Base-by-base conservation (phyloP, 768 basidiomycete species). In the Rhizopogon vinicolor region DNA sequence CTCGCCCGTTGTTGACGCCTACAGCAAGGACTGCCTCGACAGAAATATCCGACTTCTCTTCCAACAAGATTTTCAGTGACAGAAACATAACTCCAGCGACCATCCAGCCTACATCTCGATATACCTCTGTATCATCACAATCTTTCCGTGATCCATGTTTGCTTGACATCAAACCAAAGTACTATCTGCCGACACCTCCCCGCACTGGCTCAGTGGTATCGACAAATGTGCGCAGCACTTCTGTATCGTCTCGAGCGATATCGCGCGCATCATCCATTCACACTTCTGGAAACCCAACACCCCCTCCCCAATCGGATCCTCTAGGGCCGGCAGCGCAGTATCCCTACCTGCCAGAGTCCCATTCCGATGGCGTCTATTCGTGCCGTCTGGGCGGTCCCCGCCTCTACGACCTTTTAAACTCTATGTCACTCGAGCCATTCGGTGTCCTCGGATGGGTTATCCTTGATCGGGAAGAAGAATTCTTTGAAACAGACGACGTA, bases 371-470 rank as follows among this genome's bases (percentile, higher is more conserved):
- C 5, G 72, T 74, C 51, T 74, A 85, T 28, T 89, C 88, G 6
- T 86, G 82, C 61, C 82, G 89, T 25, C 83, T 85, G 7, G 78
- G 81, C 19, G 89, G 87, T 1, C 76, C 83, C 2, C 79, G 79
- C 42, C 63, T 90, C 6, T 89, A 78, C 55, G 89, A 91, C 63
- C 70, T 88, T 6, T 63, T 91, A 41, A 77, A 77, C 14, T 79
- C 78, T 5, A 66, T 87, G 12, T 78, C 87, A 0, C 65, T 86
- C 62, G 80, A 84, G 28, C 72, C 69, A 4, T 91, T 79, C 57
- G 90, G 90, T 3, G 69, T 87, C 2, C 74, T 87, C 42, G 77
- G 78, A 3, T 91, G 89, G 89, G 74, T 78, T 40, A 75, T 92
- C 7, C 49, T 87, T 7, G 88, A 90, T 56, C 72, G 81, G 41